Evolutionary conservation across 768 basidiomycete genomes (phyloP).

Genomic region (Phanerochaete carnosa): DNA sequence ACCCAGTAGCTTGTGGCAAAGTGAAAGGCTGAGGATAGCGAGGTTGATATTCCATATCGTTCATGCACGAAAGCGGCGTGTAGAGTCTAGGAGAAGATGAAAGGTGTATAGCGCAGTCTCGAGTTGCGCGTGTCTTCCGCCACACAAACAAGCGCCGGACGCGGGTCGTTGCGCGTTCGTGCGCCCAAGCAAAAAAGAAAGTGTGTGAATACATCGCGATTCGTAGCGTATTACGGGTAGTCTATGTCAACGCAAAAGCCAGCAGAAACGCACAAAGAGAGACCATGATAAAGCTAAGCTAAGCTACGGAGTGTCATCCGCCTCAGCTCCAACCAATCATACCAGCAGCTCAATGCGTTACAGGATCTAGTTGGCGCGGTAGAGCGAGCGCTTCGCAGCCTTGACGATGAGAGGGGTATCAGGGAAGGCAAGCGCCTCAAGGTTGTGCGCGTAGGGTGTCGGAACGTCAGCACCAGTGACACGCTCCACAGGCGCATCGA

Average conservation of each 20-base stretch:
- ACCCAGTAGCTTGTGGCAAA: constrained; percentile 53
- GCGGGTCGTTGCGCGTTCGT: too few species aligned
- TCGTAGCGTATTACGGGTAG: constrained; percentile 2
- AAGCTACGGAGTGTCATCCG: neutral
- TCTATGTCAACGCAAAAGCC: constrained; percentile 1
- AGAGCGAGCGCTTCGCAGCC: constrained; percentile 91
- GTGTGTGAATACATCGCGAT: neutral
- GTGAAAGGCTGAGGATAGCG: constrained; percentile 76
- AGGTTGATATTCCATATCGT: constrained; percentile 60
- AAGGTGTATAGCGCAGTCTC: neutral
- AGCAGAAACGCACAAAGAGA: neutral
- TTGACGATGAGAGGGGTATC: constrained; percentile 88
- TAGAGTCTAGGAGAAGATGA: neutral
- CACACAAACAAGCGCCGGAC: neutral
- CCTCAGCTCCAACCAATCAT: neutral
- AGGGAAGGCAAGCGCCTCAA: constrained; percentile 92
- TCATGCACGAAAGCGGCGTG: neutral
- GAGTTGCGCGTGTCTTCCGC: neutral
- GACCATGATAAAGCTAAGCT: neutral
- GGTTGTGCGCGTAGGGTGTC: constrained; percentile 90
- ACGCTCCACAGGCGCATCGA: constrained; percentile 97
- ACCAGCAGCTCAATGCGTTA: neutral
- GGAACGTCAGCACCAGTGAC: constrained; percentile 97
- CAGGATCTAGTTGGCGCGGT: constrained; percentile 72
- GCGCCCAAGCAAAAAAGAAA: too few species aligned